Evolutionary conservation across 1,284 basidiomycete species (phyloP).

Genomic region (Vanrija sp.): DNA sequence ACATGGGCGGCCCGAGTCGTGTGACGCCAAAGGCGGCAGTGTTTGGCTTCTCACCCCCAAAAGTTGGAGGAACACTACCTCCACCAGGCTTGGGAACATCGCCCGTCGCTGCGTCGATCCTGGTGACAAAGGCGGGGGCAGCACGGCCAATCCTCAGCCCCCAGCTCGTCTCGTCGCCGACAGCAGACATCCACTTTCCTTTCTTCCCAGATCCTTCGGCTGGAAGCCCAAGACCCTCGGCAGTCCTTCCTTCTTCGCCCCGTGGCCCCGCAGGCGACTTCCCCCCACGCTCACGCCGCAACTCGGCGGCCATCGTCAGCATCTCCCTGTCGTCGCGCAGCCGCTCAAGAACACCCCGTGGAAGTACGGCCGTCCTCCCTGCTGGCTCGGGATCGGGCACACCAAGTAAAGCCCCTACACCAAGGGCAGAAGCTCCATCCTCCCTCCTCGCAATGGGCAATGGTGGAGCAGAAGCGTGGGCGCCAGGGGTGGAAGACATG

Average conservation of each 20-base stretch:
- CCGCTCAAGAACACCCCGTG: constrained; percentile 38
- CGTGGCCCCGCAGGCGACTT: constrained; percentile 10
- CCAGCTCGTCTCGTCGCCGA: constrained; percentile 1
- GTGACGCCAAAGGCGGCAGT: neutral
- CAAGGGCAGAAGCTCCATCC: constrained; percentile 8
- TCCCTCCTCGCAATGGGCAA: neutral
- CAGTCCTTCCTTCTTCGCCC: constrained; percentile 24
- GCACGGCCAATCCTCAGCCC: constrained; percentile 7
- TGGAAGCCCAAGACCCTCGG: neutral
- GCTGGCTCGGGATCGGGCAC: constrained; percentile 33
- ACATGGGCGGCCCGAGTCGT: neutral
- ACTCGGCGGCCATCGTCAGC: constrained; percentile 41
- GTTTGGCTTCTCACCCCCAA: constrained; percentile 4
- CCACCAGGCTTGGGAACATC: neutral
- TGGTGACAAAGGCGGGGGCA: constrained; percentile 7
- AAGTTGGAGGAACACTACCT: neutral
- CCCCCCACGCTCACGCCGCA: constrained; percentile 16
- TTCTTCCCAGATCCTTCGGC: neutral
- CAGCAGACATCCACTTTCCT: neutral
- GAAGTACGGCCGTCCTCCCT: constrained; percentile 17
- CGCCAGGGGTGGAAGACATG: constrained; percentile 30
- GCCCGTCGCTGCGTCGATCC: constrained; percentile 2
- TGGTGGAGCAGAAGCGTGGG: constrained; percentile 26
- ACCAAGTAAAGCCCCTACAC: constrained; percentile 32
- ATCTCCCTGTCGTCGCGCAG: constrained; percentile 43